These are phyloP conservation scores for Populus trichocarpa DNA, from an alignment of 441 rosid genomes.

Conservation along the genomic window DNA sequence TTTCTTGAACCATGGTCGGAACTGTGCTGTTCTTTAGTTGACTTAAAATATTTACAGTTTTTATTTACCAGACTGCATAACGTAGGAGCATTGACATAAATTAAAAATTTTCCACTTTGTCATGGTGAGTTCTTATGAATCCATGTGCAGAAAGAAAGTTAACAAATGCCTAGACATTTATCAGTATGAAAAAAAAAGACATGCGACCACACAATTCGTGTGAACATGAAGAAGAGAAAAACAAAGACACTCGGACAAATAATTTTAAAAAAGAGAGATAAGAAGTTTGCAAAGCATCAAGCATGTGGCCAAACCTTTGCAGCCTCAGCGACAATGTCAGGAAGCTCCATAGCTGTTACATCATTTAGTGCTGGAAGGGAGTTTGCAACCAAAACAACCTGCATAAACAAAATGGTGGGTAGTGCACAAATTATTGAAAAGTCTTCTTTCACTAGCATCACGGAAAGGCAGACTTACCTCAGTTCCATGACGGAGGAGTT, in stretches of 20 bases:
- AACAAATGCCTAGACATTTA: background rate
- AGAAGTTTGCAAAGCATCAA: background rate
- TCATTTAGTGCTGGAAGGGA: constrained; percentile 98
- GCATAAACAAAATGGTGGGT: constrained; percentile 17
- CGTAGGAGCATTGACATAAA: background rate
- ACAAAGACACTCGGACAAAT: background rate
- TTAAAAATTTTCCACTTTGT: background rate
- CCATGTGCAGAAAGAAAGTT: background rate
- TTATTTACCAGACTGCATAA: background rate
- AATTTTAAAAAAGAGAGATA: background rate
- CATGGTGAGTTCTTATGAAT: background rate
- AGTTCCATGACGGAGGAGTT: constrained; percentile 91
- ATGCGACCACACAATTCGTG: background rate
- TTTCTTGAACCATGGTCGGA: too few species aligned
- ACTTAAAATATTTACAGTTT: background rate
- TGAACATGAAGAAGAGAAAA: background rate
- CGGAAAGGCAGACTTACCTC: constrained; percentile 51
- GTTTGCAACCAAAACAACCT: constrained; percentile 98
- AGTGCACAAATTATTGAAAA: background rate
- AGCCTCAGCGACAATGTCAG: constrained; percentile 96
- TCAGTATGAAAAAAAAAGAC: background rate
- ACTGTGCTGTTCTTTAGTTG: background rate
- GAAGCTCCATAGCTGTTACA: constrained; percentile 97
- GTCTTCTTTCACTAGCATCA: constrained; percentile 7
- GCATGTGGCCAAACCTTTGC: constrained; percentile 64